Percentiles rank a stretch among this genome's conserved stretches.
Evolutionary conservation across 805 yeast species (phyloP).

Genomic region (Candida chilensis): DNA sequence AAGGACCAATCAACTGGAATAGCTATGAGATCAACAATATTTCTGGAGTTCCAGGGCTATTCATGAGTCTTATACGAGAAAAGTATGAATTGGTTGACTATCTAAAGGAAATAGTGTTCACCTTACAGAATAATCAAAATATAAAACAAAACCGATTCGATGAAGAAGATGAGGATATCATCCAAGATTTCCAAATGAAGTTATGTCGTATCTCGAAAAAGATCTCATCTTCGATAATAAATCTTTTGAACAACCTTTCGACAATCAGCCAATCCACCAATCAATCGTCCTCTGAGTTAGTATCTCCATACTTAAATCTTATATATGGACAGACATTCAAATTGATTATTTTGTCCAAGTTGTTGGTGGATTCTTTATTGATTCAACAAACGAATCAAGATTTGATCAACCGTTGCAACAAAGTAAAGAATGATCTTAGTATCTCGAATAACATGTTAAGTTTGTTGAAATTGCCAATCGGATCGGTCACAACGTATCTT

Average conservation of each 20-base stretch:
- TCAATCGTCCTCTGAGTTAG: too few species aligned
- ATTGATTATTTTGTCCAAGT: conserved; percentile 22
- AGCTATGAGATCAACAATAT: conserved; percentile 3
- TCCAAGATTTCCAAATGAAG: conserved; percentile 21
- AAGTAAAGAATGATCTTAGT: conserved; percentile 25
- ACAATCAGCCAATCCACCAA: neutral
- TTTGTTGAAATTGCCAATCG: conserved; percentile 6
- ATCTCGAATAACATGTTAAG: conserved; percentile 20
- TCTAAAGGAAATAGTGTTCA: conserved; percentile 13
- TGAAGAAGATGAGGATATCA: conserved; percentile 13
- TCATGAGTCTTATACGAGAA: conserved; percentile 14
- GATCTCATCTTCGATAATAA: conserved; percentile 2
- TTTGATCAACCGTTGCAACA: conserved; percentile 15
- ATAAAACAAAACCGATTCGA: conserved; percentile 3
- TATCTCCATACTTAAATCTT: conserved; percentile 20
- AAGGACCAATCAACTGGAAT: neutral
- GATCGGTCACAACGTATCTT: neutral
- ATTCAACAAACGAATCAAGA: conserved; percentile 12
- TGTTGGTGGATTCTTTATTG: conserved; percentile 19
- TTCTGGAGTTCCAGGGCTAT: conserved; percentile 6
- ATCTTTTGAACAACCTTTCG: conserved; percentile 6
- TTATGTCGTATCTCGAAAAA: conserved; percentile 21
- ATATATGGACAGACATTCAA: conserved; percentile 20
- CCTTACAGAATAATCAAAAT: neutral
- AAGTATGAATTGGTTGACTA: conserved; percentile 19